phyloP scores from a whole-genome alignment of 257 asterid genomes.

The Lantana camara region DNA sequence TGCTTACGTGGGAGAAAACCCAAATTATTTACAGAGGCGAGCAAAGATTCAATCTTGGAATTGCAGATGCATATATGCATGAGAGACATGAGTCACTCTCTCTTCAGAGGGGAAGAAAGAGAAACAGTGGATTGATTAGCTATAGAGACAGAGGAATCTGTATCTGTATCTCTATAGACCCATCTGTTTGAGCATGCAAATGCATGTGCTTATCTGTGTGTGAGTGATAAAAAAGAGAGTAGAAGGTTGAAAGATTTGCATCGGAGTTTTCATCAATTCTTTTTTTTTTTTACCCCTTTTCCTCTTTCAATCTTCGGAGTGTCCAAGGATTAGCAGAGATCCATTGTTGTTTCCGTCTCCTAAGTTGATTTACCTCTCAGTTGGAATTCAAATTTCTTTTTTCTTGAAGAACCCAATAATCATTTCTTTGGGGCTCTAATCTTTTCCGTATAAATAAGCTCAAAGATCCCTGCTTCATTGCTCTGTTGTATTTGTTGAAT shows the following conservation, averaged over 20 bases:
- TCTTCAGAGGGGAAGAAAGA: constrained; percentile 1
- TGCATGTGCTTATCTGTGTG: constrained; percentile 38
- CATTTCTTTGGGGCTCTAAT: background rate
- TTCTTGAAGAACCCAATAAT: background rate
- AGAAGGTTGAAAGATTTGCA: constrained; percentile 11
- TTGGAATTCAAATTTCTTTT: constrained; percentile 16
- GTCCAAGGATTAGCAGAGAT: constrained; percentile 26
- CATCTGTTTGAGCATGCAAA: constrained; percentile 25
- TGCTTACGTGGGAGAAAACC: constrained; percentile 21
- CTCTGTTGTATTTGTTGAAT: background rate
- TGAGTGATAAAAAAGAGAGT: constrained; percentile 27
- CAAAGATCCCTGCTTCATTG: constrained; percentile 30
- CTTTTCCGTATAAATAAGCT: constrained; percentile 28
- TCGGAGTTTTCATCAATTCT: constrained; percentile 35
- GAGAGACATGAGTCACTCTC: constrained; percentile 31
- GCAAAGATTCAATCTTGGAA: constrained; percentile 30
- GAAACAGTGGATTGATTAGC: background rate
- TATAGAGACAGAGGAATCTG: constrained; percentile 23
- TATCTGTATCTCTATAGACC: constrained; percentile 12
- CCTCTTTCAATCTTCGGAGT: constrained; percentile 32
- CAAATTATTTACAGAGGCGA: constrained; percentile 16
- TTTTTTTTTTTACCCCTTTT: no score
- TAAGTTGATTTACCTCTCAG: constrained; percentile 5
- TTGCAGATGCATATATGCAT: constrained; percentile 32
- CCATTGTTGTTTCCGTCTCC: constrained; percentile 39